These are phyloP conservation scores for Daedaleopsis nitida DNA, from an alignment of 768 basidiomycete species.

Conservation along the genomic window DNA sequence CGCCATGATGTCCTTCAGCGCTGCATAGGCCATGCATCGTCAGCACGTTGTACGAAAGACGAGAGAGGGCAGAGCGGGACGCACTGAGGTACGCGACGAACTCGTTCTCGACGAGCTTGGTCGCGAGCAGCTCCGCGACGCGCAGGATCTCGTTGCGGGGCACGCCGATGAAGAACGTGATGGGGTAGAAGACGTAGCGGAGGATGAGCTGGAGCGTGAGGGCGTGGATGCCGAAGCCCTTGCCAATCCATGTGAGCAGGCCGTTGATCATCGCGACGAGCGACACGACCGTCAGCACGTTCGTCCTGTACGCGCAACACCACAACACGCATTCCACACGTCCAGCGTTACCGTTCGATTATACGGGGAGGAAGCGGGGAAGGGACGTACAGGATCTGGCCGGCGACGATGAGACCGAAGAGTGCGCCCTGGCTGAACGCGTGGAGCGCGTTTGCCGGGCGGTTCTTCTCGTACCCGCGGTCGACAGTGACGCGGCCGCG, in stretches of 20 bases:
- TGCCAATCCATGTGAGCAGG: conserved; percentile 86
- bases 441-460: conserved; percentile 79
- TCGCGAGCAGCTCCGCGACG: conserved; percentile 80
- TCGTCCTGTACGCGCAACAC: conserved; percentile 62
- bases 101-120: conserved; percentile 87
- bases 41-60: conserved; percentile 6
- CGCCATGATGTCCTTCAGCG: conserved; percentile 50
- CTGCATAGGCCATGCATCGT: neutral
- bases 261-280: conserved; percentile 84
- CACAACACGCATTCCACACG: no score
- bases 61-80: neutral
- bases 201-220: conserved; percentile 85
- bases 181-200: conserved; percentile 86
- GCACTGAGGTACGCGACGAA: conserved; percentile 66
- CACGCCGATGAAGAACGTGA: conserved; percentile 81
- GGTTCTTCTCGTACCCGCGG: conserved; percentile 63
- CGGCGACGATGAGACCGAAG: conserved; percentile 85
- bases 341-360: neutral
- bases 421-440: conserved; percentile 86
- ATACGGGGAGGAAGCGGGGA: neutral
- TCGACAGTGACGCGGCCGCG: conserved; percentile 80
- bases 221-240: conserved; percentile 78
- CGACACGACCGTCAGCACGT: conserved; percentile 83
- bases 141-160: conserved; percentile 79
- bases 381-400: conserved; percentile 72